Percentiles rank a stretch among this genome's conserved stretches.
Evolutionary conservation across 495 filamentous ascomycete genomes (phyloP).

Genomic region (Annulohypoxylon stygium): DNA sequence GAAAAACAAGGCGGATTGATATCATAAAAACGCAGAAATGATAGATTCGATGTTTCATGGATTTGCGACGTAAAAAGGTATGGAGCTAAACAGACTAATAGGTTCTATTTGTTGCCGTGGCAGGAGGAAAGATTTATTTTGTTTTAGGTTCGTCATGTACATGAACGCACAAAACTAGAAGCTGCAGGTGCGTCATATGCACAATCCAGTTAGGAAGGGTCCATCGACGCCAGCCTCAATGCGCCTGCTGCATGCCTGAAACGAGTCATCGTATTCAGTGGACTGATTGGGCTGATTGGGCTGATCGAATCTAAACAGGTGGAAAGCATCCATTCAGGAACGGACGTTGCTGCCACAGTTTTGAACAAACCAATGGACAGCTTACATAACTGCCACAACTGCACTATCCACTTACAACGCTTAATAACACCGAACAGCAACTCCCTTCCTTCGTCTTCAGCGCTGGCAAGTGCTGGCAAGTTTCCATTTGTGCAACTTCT

Average conservation of each 20-base stretch:
- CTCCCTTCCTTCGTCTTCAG: conserved; percentile 17
- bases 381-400: conserved; percentile 32
- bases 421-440: neutral
- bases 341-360: conserved; percentile 8
- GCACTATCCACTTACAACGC: conserved; percentile 12
- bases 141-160: conserved; percentile 18
- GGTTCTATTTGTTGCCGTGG: conserved; percentile 10
- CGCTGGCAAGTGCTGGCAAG: conserved; percentile 31
- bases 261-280: conserved; percentile 28
- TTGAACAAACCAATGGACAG: neutral
- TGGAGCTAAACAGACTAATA: conserved; percentile 1
- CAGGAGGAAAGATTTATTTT: conserved; percentile 27
- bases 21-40: neutral
- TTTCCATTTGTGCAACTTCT: conserved; percentile 24
- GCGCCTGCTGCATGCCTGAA: conserved; percentile 35
- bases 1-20: neutral
- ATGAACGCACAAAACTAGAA: conserved; percentile 39
- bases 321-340: conserved; percentile 26
- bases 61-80: conserved; percentile 25
- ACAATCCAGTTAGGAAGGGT: conserved; percentile 29
- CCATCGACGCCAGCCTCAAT: conserved; percentile 34
- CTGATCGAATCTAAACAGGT: conserved; percentile 2
- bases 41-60: conserved; percentile 12
- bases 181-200: conserved; percentile 41
- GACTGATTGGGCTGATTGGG: neutral